Evolutionary conservation across 176 grass and related monocot species (phyloP).

Genomic region (Oryza coarctata): DNA sequence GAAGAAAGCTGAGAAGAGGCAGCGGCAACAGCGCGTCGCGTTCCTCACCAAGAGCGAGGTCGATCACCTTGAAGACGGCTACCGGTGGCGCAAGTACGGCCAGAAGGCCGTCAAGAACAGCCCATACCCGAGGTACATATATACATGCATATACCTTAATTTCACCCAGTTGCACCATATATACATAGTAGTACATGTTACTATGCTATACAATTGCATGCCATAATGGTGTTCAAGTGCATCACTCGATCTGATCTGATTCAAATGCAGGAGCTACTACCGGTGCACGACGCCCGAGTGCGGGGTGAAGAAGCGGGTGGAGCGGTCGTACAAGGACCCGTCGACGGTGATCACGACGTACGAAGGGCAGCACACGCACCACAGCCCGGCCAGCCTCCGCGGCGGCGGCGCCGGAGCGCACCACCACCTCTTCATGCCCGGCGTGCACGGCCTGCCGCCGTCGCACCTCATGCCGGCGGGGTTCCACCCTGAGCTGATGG

Average conservation of each 20-base stretch:
- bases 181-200: background rate
- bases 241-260: background rate
- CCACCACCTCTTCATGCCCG: conserved; percentile 41
- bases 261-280: conserved; percentile 75
- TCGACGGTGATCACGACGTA: conserved; percentile 88
- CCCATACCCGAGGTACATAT: conserved; percentile 75
- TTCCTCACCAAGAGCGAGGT: conserved; percentile 96
- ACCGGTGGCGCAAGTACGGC: conserved; percentile 98
- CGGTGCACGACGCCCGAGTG: conserved; percentile 92
- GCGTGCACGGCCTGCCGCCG: background rate
- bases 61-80: conserved; percentile 97
- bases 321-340: conserved; percentile 87
- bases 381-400: conserved; percentile 64
- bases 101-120: conserved; percentile 99
- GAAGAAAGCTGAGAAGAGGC: conserved; percentile 84
- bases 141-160: background rate
- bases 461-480: conserved; percentile 31
- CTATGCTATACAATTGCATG: background rate
- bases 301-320: conserved; percentile 92
- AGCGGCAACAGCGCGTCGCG: conserved; percentile 65
- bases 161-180: background rate
- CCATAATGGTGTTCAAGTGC: background rate
- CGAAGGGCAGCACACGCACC: conserved; percentile 90
- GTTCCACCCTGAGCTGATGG: conserved; percentile 46
- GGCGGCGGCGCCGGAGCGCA: conserved; percentile 28